Percentiles rank a stretch among this genome's conserved stretches.
Conservation (phyloP, 805 yeast genomes). For the Hagleromyces aurorensis region DNA sequence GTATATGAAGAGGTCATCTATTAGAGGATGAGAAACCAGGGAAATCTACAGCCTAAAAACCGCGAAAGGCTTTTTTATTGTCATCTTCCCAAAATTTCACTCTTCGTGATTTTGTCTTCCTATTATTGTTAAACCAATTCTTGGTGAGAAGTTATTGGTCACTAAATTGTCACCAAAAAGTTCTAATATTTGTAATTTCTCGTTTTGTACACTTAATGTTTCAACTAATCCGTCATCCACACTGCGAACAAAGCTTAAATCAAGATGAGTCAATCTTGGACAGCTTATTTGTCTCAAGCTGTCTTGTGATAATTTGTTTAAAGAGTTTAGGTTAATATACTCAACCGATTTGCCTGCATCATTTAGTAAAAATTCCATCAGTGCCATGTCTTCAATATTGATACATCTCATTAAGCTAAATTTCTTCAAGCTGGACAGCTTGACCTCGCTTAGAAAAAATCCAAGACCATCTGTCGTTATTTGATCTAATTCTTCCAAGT, state of each 20-base stretch:
- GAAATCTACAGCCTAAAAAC: no score
- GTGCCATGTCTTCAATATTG: conserved; percentile 53
- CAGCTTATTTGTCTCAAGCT: conserved; percentile 42
- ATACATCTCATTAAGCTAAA: conserved; percentile 61
- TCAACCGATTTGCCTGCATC: conserved; percentile 52
- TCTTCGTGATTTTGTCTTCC: conserved; percentile 76
- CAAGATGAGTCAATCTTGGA: conserved; percentile 60
- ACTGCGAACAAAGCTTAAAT: conserved; percentile 72
- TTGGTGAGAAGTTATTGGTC: conserved; percentile 43
- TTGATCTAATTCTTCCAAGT: conserved; percentile 52
- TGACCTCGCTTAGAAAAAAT: conserved; percentile 40
- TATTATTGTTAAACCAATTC: conserved; percentile 52
- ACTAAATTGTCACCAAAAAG: conserved; percentile 75
- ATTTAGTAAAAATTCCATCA: conserved; percentile 54
- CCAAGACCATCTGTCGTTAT: conserved; percentile 63
- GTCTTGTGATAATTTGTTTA: conserved; percentile 46
- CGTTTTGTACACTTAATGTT: conserved; percentile 49
- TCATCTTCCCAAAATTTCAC: no score
- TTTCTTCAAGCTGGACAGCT: conserved; percentile 50
- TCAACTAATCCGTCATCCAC: conserved; percentile 65
- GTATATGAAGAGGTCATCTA: no score
- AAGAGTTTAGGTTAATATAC: conserved; percentile 65
- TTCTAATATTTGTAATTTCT: conserved; percentile 57
- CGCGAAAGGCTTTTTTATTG: no score
- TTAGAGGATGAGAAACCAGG: no score